These are phyloP conservation scores for Sporothrix euskadiensis DNA, from an alignment of 2,329 filamentous ascomycete species.

Conservation along the genomic window DNA sequence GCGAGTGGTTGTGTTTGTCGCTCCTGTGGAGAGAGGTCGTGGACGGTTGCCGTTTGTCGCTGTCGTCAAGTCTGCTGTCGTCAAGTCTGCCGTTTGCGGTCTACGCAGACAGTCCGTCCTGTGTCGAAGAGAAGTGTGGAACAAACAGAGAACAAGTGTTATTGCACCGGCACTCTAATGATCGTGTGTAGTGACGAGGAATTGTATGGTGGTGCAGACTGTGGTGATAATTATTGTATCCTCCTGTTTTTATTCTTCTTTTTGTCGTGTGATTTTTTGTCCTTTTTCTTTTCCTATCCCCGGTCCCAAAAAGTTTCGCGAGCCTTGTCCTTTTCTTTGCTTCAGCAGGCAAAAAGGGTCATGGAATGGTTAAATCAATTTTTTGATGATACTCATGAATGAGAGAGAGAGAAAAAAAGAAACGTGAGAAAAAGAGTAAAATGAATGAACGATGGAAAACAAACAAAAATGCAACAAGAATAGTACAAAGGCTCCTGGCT, in stretches of 20 bases:
- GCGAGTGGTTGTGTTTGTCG: constrained; percentile 30
- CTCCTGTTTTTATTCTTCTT: constrained; percentile 26
- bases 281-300: constrained; percentile 11
- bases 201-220: not conserved
- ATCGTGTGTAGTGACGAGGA: constrained; percentile 2
- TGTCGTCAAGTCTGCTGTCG: not conserved
- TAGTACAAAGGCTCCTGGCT: constrained; percentile 28
- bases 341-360: constrained; percentile 38
- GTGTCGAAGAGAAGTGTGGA: not conserved
- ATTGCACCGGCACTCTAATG: not conserved
- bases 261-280: not conserved
- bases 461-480: constrained; percentile 58
- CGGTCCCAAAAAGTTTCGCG: not conserved
- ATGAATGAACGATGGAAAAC: constrained; percentile 41
- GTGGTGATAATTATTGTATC: constrained; percentile 5
- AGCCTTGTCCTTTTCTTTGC: constrained; percentile 34
- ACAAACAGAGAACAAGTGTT: not conserved
- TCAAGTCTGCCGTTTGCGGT: constrained; percentile 19
- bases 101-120: constrained; percentile 19
- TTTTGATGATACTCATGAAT: constrained; percentile 32
- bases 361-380: constrained; percentile 34
- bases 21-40: not conserved
- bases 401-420: constrained; percentile 18
- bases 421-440: constrained; percentile 11
- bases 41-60: not conserved